Base-by-base conservation (phyloP, 2,329 filamentous ascomycete genomes). In the Magnaporthales sp. region DNA sequence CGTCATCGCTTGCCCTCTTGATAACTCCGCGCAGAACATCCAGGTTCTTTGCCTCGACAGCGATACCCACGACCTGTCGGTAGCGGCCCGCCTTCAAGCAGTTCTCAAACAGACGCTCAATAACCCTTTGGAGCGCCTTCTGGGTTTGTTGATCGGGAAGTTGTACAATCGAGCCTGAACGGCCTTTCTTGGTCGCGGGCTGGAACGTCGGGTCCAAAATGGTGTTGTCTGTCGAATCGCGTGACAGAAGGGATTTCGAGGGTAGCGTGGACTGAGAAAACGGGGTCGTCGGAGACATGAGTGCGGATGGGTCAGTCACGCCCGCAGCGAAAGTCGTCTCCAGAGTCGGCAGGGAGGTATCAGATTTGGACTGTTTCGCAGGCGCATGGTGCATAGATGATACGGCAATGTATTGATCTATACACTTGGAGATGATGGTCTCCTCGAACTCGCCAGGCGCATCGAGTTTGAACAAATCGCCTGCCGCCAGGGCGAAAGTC, bases 391-490 rank as follows among this genome's bases (percentile, higher is more conserved):
- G 81, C 68, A 83, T 79, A 60, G 83, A 80, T 64, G 82, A 84
- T 60, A 93, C 85, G 68, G 92, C 89, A 74, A 99, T 97, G 81
- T 97, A 99, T 71, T 96, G 96, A 79, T 99, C 95, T 74, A 99
- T 88, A 76, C 95, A 99, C 85, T 96, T 97, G 68, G 94, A 94
- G 77, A 98, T 93, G 80, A 99, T 98, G 67, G 95, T 99, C 81
- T 99, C 93, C 79, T 99, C 95, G 75, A 97, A 99, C 81, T 99
- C 95, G 78, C 92, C 91, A 65, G 91, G 90, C 66, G 89, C 86
- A 74, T 97, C 91, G 71, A 98, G 86, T 81, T 96, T 92, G 84
- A 99, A 97, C 64, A 97, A 88, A 76, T 97, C 92, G 68, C 95
- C 95, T 27, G 95, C 93, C 68, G 93, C 93, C 62, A 99, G 87